Evolutionary conservation across 257 asterid genomes (phyloP).

Genomic region (Catharanthus roseus): DNA sequence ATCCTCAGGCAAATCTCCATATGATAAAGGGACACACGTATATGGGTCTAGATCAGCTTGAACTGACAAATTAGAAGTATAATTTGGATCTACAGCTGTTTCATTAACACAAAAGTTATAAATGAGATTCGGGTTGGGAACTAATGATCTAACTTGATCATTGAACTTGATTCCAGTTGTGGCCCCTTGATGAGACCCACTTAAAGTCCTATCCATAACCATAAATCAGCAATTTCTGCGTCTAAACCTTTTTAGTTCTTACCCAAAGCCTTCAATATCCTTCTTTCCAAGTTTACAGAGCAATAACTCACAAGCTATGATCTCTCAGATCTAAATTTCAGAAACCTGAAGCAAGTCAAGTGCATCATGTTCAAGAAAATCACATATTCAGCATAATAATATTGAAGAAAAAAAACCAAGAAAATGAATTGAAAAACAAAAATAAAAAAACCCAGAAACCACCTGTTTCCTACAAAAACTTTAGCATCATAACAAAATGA

Average conservation of each 20-base stretch:
- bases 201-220: conserved; percentile 53
- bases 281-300: conserved; percentile 5
- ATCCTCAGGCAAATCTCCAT: conserved; percentile 43
- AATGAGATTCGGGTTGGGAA: conserved; percentile 24
- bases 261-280: conserved; percentile 4
- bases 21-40: conserved; percentile 24
- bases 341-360: conserved; percentile 19
- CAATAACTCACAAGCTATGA: conserved; percentile 15
- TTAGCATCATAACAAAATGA: no score
- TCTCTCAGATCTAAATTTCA: conserved; percentile 11
- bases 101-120: conserved; percentile 24
- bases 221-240: conserved; percentile 25
- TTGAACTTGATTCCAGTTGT: conserved; percentile 27
- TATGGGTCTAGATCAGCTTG: conserved; percentile 18
- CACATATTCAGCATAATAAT: not conserved
- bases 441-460: not conserved
- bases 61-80: conserved; percentile 5
- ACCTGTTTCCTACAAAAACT: not conserved
- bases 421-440: no score
- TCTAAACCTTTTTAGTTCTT: conserved; percentile 10
- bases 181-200: conserved; percentile 18
- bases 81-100: conserved; percentile 22
- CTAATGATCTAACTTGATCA: conserved; percentile 21
- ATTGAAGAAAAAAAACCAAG: not conserved
- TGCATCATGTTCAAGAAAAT: not conserved